Base-by-base conservation (phyloP, 2,329 filamentous ascomycete species). In the Xylariaceae sp. region DNA sequence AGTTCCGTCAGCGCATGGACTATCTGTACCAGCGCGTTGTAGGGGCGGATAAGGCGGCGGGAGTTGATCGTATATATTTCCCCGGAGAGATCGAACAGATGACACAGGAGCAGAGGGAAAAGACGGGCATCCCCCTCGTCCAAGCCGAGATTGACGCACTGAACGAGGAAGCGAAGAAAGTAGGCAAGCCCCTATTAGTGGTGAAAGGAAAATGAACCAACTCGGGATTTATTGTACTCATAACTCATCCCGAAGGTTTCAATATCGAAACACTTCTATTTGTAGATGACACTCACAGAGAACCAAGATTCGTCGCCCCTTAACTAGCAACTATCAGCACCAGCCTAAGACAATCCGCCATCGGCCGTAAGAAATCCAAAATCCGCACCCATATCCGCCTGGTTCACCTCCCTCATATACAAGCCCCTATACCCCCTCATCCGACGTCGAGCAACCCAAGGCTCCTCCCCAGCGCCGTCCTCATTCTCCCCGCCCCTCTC, bases 381-480 rank as follows among this genome's bases (percentile, higher is more conserved):
- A 63, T 86, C 81, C 0, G 75, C 80, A 0, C 83, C 83, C 1
- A 74, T 61, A 57, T 85, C 74, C 0, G 82, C 82, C 65, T 84
- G 80, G 16, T 81, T 84, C 0, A 85, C 83, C 15, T 72, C 73
- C 5, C 80, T 70, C 73, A 82, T 75, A 63, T 84, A 86, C 45
- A 86, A 61, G 0, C 80, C 81, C 1, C 79, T 69, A 67, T 85
- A 86, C 0, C 82, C 83, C 60, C 81, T 74, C 61, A 70, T 75
- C 3, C 54, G 64, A 44, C 68, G 65, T 51, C 73, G 72, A 12
- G 63, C 64, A 13, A 64, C 61, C 72, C 72, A 75, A 3, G 67
- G 63, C 10, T 90, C 57, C 74, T 76, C 54, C 95, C 81, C 69
- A 16, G 94, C 88, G 51, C 83, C 84, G 2, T 87, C 82, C 1